Percentiles rank a stretch among this genome's conserved stretches.
phyloP scores from a whole-genome alignment of 2,329 filamentous ascomycete species.

The Neonectria ditissima region DNA sequence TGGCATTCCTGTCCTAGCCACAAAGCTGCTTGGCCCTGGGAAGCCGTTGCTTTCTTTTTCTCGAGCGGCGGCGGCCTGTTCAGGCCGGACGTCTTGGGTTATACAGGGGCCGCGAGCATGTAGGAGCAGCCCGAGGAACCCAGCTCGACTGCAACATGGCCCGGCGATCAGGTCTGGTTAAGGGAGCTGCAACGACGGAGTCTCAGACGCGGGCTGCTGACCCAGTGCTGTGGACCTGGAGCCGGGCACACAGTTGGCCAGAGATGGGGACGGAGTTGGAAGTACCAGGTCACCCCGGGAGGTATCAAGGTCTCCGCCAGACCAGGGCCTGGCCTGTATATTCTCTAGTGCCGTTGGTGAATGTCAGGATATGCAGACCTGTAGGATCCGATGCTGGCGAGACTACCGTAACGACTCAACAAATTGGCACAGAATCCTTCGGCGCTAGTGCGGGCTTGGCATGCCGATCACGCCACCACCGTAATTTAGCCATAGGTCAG shows the following conservation, averaged over 20 bases:
- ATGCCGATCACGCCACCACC: too few species aligned
- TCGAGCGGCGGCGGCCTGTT: background rate
- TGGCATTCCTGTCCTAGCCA: background rate
- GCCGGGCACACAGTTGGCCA: slow-evolving; percentile 8
- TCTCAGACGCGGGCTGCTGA: background rate
- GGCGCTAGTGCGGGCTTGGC: too few species aligned
- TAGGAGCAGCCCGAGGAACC: background rate
- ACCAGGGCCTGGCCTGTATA: slow-evolving; percentile 8
- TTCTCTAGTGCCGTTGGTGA: background rate
- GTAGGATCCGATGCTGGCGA: background rate
- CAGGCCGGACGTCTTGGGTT: background rate
- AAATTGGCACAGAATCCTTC: too few species aligned
- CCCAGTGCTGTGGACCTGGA: slow-evolving; percentile 19
- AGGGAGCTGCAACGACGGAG: slow-evolving; percentile 5
- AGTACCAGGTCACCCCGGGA: slow-evolving; percentile 10
- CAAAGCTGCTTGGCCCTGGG: background rate
- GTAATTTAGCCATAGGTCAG: too few species aligned
- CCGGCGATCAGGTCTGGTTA: slow-evolving; percentile 2
- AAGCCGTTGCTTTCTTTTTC: slow-evolving; percentile 6
- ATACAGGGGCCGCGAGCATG: slow-evolving; percentile 2
- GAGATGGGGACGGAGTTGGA: background rate
- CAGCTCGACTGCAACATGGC: slow-evolving; percentile 9
- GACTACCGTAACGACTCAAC: too few species aligned
- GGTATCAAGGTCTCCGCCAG: background rate
- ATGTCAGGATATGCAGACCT: background rate